These are phyloP conservation scores for Saccharomycopsis hybrid DNA, from an alignment of 1,139 yeast species.

Conservation along the genomic window DNA sequence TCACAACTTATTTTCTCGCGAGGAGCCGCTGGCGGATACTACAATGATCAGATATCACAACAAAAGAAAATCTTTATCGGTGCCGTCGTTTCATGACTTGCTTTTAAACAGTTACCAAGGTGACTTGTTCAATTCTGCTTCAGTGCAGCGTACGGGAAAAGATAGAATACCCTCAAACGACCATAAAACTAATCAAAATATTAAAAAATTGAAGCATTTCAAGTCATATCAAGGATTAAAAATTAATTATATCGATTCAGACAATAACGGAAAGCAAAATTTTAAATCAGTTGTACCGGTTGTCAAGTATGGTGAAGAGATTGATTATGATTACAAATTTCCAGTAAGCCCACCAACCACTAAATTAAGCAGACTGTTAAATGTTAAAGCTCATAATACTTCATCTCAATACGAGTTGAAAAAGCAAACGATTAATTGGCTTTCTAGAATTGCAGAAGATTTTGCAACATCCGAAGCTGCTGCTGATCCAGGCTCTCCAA, in stretches of 20 bases:
- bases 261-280: neutral
- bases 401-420: conserved; percentile 1
- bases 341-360: conserved; percentile 6
- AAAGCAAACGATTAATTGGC: conserved; percentile 15
- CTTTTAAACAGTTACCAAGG: conserved; percentile 6
- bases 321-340: conserved; percentile 8
- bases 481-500: neutral
- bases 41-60: conserved; percentile 2
- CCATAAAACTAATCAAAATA: too few species aligned
- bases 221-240: conserved; percentile 15
- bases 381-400: neutral
- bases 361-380: neutral
- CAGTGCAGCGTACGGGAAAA: too few species aligned
- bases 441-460: conserved; percentile 8
- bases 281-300: neutral
- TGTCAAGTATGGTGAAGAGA: neutral
- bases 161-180: neutral
- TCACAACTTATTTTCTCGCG: conserved; percentile 1
- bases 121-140: conserved; percentile 15
- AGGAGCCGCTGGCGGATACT: too few species aligned
- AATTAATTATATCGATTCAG: neutral
- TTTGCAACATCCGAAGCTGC: neutral
- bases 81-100: conserved; percentile 15
- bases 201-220: conserved; percentile 12
- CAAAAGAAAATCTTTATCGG: conserved; percentile 5